Evolutionary conservation across 2,329 filamentous ascomycete species (phyloP).

Genomic region (Pochonia chlamydosporia): DNA sequence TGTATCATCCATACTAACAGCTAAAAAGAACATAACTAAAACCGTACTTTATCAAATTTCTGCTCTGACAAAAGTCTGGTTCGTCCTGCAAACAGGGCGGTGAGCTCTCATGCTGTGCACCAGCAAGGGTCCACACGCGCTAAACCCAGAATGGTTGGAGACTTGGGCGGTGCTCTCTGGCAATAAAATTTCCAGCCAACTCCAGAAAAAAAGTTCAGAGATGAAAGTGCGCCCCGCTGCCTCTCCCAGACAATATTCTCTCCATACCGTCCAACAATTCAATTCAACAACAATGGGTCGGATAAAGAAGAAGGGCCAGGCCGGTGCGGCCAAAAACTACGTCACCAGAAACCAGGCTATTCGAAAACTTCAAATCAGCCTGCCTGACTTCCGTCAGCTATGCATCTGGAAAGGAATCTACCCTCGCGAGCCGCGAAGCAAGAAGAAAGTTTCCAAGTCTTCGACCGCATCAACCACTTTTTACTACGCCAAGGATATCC

Average conservation of each 20-base stretch:
- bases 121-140: slow-evolving; percentile 1
- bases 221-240: slow-evolving; percentile 27
- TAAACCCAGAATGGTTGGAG: slow-evolving; percentile 10
- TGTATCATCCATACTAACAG: too few species aligned
- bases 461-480: slow-evolving; percentile 90
- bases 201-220: slow-evolving; percentile 21
- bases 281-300: slow-evolving; percentile 51
- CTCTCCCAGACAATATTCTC: slow-evolving; percentile 12
- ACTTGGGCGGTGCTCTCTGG: slow-evolving; percentile 22
- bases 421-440: slow-evolving; percentile 91
- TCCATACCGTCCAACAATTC: slow-evolving; percentile 9
- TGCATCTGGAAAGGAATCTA: slow-evolving; percentile 99
- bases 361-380: slow-evolving; percentile 93
- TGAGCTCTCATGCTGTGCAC: slow-evolving; percentile 13
- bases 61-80: too few species aligned
- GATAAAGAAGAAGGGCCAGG: slow-evolving; percentile 87
- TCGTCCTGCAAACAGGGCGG: slow-evolving; percentile 13
- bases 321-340: slow-evolving; percentile 96
- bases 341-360: slow-evolving; percentile 96
- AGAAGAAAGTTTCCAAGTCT: slow-evolving; percentile 93
- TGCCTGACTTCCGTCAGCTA: slow-evolving; percentile 94
- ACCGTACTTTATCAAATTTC: too few species aligned
- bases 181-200: slow-evolving; percentile 27
- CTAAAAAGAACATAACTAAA: too few species aligned
- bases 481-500: slow-evolving; percentile 88